Conservation (phyloP, 306 rosid species). For the Cyamopsis tetragonoloba region DNA sequence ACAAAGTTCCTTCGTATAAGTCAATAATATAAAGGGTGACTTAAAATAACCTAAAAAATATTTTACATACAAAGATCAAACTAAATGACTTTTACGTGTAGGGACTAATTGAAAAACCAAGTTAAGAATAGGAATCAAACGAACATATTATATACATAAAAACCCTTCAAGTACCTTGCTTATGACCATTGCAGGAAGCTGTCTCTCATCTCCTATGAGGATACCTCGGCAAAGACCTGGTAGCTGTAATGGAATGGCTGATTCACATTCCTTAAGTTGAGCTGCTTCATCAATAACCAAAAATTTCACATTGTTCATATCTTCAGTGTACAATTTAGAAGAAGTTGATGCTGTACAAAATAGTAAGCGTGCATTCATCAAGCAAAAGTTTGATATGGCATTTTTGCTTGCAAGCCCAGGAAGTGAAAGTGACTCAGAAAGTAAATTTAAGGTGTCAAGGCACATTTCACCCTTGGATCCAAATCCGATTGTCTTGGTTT, state of each 20-base stretch:
- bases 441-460: constrained; percentile 15
- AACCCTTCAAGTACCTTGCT: constrained; percentile 51
- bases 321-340: constrained; percentile 17
- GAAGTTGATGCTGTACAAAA: constrained; percentile 57
- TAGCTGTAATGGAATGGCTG: constrained; percentile 47
- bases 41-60: too few species aligned
- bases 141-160: too few species aligned
- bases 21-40: too few species aligned
- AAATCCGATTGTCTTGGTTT: too few species aligned
- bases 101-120: not conserved
- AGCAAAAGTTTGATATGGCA: constrained; percentile 29
- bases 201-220: constrained; percentile 52
- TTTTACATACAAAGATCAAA: too few species aligned
- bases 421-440: constrained; percentile 21
- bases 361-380: constrained; percentile 37
- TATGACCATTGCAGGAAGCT: constrained; percentile 50
- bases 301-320: constrained; percentile 19
- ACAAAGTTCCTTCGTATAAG: too few species aligned
- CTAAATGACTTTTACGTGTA: too few species aligned
- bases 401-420: not conserved
- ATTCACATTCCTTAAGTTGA: constrained; percentile 57
- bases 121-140: too few species aligned
- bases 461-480: too few species aligned
- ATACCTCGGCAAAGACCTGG: constrained; percentile 36
- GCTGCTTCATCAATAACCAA: constrained; percentile 62